Evolutionary conservation across 2,329 filamentous ascomycete genomes (phyloP).

Genomic region (Nemania diffusa): DNA sequence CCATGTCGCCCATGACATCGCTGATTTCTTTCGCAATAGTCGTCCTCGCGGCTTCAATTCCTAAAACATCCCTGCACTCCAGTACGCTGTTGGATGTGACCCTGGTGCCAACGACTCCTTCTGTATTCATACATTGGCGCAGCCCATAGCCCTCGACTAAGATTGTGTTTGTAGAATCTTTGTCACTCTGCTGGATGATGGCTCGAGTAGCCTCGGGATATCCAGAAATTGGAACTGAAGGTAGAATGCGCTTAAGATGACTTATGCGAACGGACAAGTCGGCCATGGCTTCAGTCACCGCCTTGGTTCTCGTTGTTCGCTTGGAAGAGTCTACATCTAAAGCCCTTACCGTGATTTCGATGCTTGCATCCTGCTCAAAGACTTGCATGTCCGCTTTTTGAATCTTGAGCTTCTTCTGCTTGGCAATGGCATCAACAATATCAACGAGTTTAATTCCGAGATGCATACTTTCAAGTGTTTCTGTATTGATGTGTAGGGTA

Average conservation of each 20-base stretch:
- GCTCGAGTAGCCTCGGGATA: constrained; percentile 87
- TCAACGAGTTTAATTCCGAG: constrained; percentile 80
- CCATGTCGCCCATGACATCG: constrained; percentile 91
- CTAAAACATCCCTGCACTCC: constrained; percentile 86
- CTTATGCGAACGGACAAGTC: constrained; percentile 83
- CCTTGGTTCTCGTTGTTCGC: constrained; percentile 59
- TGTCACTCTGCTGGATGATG: constrained; percentile 73
- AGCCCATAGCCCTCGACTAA: constrained; percentile 96
- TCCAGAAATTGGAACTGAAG: constrained; percentile 86
- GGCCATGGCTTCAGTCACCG: constrained; percentile 63
- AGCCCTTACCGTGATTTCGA: constrained; percentile 78
- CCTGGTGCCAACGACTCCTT: constrained; percentile 82
- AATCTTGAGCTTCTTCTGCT: constrained; percentile 85
- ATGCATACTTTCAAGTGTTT: constrained; percentile 81
- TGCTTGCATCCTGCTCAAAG: constrained; percentile 62
- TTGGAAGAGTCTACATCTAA: constrained; percentile 61
- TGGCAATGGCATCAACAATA: constrained; percentile 80
- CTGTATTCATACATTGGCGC: constrained; percentile 88
- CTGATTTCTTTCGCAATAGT: constrained; percentile 92
- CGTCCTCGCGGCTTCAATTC: constrained; percentile 90
- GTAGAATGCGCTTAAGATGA: constrained; percentile 82
- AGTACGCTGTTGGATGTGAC: constrained; percentile 88
- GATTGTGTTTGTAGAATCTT: constrained; percentile 66
- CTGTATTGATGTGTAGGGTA: constrained; percentile 81
- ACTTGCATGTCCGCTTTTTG: constrained; percentile 72